A percentile compares a stretch with the other conserved stretches of the same genome.
phyloP scores from a whole-genome alignment of 257 asterid species.

The Haberlea rhodopensis region DNA sequence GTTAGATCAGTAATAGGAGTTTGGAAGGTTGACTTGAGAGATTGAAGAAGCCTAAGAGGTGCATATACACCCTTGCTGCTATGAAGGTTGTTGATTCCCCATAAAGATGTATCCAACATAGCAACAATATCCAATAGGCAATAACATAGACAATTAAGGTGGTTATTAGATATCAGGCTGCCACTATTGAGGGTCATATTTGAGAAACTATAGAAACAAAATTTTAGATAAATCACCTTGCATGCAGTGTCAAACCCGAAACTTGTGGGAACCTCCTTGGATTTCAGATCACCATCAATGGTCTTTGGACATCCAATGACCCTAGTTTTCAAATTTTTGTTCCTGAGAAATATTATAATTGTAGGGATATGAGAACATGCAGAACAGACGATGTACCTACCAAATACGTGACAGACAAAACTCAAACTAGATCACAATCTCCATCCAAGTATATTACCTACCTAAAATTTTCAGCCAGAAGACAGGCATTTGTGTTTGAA shows the following conservation, averaged over 20 bases:
- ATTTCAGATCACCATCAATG: conserved; percentile 75
- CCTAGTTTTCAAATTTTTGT: conserved; percentile 60
- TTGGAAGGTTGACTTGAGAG: not conserved
- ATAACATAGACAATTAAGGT: not conserved
- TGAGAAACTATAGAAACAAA: not conserved
- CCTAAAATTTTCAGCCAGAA: conserved; percentile 75
- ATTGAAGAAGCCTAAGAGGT: conserved; percentile 4
- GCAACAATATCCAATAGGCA: not conserved
- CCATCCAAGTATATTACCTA: conserved; percentile 6
- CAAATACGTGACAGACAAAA: not conserved
- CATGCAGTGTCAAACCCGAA: conserved; percentile 84
- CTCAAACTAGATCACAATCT: conserved; percentile 12
- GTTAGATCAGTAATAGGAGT: not conserved
- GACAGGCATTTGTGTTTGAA: conserved; percentile 82
- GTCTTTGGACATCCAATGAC: conserved; percentile 85
- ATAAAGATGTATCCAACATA: not conserved
- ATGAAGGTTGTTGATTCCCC: not conserved
- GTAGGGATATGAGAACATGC: not conserved
- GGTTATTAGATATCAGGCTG: not conserved
- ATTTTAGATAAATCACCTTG: conserved; percentile 45
- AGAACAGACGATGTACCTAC: not conserved
- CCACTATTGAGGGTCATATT: not conserved
- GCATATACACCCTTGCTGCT: not conserved
- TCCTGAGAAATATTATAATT: conserved; percentile 36
- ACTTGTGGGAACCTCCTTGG: conserved; percentile 73